A percentile compares a stretch with the other conserved stretches of the same genome.
Conservation (phyloP, 495 filamentous ascomycete species). For the Talaromyces proteolyticus region DNA sequence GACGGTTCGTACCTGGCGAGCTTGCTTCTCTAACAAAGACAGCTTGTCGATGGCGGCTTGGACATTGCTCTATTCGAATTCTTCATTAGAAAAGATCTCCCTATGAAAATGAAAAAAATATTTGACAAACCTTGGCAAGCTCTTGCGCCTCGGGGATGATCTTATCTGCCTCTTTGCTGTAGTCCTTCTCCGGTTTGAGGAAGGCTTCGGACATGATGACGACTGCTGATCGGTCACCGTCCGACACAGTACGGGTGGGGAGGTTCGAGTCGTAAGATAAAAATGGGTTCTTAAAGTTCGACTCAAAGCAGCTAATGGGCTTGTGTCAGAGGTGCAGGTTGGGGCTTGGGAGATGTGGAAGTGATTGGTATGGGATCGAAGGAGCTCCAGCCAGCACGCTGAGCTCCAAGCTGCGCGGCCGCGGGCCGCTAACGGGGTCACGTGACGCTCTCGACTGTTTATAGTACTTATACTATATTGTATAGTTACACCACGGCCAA, state of each 20-base stretch:
- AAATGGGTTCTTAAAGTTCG: too few species aligned
- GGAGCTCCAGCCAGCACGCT: too few species aligned
- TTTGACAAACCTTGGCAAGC: conserved; percentile 78
- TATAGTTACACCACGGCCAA: too few species aligned
- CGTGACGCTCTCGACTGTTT: too few species aligned
- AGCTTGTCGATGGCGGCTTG: conserved; percentile 90
- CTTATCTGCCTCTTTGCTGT: conserved; percentile 87
- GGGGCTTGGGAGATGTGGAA: too few species aligned
- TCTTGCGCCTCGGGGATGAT: conserved; percentile 82
- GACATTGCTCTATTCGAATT: conserved; percentile 64
- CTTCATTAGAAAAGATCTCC: conserved; percentile 7
- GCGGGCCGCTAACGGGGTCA: too few species aligned
- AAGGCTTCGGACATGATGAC: conserved; percentile 56
- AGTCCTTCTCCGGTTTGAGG: conserved; percentile 67
- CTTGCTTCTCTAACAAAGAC: conserved; percentile 84
- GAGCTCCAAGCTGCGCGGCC: too few species aligned
- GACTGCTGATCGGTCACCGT: conserved; percentile 13
- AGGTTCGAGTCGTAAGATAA: too few species aligned
- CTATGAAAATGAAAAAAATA: background rate
- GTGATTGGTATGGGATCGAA: too few species aligned
- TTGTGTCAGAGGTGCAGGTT: too few species aligned
- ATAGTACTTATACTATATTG: too few species aligned
- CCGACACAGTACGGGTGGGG: background rate
- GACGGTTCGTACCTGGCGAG: conserved; percentile 67
- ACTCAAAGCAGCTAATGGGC: too few species aligned